phyloP scores from a whole-genome alignment of 768 basidiomycete species.

The Macrolepiota albuminosa region DNA sequence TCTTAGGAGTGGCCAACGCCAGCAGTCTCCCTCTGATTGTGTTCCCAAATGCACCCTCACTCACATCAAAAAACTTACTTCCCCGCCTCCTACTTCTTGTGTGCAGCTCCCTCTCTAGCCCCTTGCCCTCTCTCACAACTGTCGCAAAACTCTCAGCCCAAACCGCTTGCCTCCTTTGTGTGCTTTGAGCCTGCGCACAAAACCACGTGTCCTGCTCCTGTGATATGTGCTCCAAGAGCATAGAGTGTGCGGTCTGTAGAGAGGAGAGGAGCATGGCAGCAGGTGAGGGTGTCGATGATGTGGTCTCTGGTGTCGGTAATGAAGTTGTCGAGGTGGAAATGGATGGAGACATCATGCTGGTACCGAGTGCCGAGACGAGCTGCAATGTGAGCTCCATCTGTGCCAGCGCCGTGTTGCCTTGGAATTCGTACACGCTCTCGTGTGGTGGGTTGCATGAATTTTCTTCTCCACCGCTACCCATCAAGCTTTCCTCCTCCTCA shows the following conservation, averaged over 20 bases:
- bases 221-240: slow-evolving; percentile 62
- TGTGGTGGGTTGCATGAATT: slow-evolving; percentile 45
- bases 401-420: slow-evolving; percentile 63
- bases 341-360: slow-evolving; percentile 9
- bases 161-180: slow-evolving; percentile 56
- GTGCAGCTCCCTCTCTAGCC: slow-evolving; percentile 74
- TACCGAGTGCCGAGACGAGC: slow-evolving; percentile 21
- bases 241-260: slow-evolving; percentile 26
- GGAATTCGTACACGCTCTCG: slow-evolving; percentile 52
- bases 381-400: slow-evolving; percentile 77
- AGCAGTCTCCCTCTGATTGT: slow-evolving; percentile 19
- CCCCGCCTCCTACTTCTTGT: slow-evolving; percentile 53
- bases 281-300: neutral
- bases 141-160: slow-evolving; percentile 91
- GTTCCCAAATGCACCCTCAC: slow-evolving; percentile 10
- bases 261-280: neutral
- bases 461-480: slow-evolving; percentile 29
- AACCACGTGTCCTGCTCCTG: slow-evolving; percentile 82
- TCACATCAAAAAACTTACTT: slow-evolving; percentile 48
- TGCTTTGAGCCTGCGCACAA: slow-evolving; percentile 56
- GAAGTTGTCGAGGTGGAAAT: neutral
- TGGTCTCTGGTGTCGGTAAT: neutral
- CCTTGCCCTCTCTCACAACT: slow-evolving; percentile 83
- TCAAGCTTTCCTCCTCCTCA: slow-evolving; percentile 27
- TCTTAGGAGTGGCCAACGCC: slow-evolving; percentile 5